A percentile compares a stretch with the other conserved stretches of the same genome.
Evolutionary conservation across 441 rosid species (phyloP).

Genomic region (Brassica hybrid): DNA sequence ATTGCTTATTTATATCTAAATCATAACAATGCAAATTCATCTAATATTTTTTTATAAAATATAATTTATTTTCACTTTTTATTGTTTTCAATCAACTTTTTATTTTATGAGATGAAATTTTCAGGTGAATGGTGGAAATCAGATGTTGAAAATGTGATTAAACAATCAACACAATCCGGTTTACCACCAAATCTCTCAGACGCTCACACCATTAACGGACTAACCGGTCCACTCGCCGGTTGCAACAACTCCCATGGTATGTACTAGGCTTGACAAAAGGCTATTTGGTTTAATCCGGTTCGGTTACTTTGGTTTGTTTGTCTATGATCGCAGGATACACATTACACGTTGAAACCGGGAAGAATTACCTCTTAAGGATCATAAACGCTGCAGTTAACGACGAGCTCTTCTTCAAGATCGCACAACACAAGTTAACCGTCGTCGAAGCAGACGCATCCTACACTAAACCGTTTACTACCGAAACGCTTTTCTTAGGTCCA

Average conservation of each 20-base stretch:
- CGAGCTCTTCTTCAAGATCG: constrained; percentile 86
- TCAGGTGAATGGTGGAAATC: constrained; percentile 73
- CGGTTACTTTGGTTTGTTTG: neutral
- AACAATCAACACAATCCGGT: constrained; percentile 49
- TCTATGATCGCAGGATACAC: constrained; percentile 38
- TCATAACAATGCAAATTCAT: no score
- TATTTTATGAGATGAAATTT: neutral
- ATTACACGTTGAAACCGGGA: constrained; percentile 58
- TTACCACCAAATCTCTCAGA: constrained; percentile 59
- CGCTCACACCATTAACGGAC: constrained; percentile 62
- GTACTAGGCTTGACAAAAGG: neutral
- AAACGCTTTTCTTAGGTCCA: constrained; percentile 59
- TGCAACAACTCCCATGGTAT: constrained; percentile 55
- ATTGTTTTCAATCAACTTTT: no score
- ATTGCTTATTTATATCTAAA: no score
- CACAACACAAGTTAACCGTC: constrained; percentile 73
- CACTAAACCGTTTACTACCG: constrained; percentile 66
- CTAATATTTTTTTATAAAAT: no score
- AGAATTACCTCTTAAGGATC: constrained; percentile 69
- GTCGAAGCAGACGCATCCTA: constrained; percentile 73
- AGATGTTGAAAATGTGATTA: constrained; percentile 54
- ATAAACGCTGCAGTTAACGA: constrained; percentile 89
- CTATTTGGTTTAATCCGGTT: neutral
- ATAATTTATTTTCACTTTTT: no score
- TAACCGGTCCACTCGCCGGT: constrained; percentile 48